Conservation (phyloP, 2,329 filamentous ascomycete genomes). For the Neoarthrinium moseri region DNA sequence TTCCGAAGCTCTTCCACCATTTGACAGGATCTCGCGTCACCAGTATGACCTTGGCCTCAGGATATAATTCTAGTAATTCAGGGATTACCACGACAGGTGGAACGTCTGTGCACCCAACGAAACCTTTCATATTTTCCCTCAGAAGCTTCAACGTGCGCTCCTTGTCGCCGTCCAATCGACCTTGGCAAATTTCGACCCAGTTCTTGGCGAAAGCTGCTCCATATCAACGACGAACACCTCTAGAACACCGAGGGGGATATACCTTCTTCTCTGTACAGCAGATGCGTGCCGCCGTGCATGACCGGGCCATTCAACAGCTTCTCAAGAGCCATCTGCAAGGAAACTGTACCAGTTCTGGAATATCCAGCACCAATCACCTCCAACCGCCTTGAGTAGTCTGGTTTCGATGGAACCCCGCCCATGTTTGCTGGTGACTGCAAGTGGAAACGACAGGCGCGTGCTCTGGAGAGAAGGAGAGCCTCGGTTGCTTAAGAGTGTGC, state of each 20-base stretch:
- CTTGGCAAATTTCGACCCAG: constrained; percentile 25
- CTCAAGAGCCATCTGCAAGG: constrained; percentile 11
- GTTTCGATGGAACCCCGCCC: constrained; percentile 8
- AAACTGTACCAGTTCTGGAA: constrained; percentile 14
- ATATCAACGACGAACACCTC: neutral
- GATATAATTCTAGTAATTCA: constrained; percentile 46
- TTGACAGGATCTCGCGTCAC: constrained; percentile 33
- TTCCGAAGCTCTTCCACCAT: constrained; percentile 31
- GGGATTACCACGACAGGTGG: constrained; percentile 39
- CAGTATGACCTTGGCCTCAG: constrained; percentile 45
- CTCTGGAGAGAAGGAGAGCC: no score
- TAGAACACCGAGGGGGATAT: neutral
- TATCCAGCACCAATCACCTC: constrained; percentile 13
- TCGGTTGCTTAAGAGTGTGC: no score
- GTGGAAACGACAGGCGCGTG: no score
- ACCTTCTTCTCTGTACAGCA: constrained; percentile 5
- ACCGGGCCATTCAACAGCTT: constrained; percentile 10
- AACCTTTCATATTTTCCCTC: constrained; percentile 37
- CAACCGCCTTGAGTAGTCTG: neutral
- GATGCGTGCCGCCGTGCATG: constrained; percentile 10
- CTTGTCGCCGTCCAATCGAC: constrained; percentile 19
- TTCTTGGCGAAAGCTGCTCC: constrained; percentile 19
- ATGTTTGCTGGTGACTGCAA: no score
- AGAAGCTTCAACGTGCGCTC: constrained; percentile 28
- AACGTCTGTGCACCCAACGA: constrained; percentile 44